Percentiles rank a stretch among this genome's conserved stretches.
Conservation (phyloP, 352 stramenopile species). For the Elongisporangium anandrum region DNA sequence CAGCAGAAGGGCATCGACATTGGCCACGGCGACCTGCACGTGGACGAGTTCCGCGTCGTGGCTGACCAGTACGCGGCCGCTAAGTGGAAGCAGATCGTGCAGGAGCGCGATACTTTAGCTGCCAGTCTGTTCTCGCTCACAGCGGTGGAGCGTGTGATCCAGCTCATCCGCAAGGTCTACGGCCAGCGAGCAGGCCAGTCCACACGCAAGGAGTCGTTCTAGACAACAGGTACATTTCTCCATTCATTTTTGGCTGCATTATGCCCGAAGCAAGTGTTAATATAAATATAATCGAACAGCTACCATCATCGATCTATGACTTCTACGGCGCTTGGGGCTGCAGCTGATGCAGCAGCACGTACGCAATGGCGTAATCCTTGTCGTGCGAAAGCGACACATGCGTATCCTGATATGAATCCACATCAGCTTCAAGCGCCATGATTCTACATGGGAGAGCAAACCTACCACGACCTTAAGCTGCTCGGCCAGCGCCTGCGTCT, state of each 20-base stretch:
- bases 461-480: constrained; percentile 49
- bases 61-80: constrained; percentile 21
- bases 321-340: neutral
- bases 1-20: constrained; percentile 28
- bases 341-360: constrained; percentile 67
- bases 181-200: constrained; percentile 30
- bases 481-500: constrained; percentile 46
- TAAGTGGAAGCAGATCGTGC: constrained; percentile 46
- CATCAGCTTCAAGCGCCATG: neutral
- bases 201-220: constrained; percentile 55
- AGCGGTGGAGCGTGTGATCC: constrained; percentile 53
- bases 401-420: constrained; percentile 28
- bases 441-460: neutral
- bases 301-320: neutral
- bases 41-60: constrained; percentile 43
- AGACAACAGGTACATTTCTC: neutral
- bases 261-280: neutral
- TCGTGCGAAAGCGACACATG: constrained; percentile 81
- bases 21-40: constrained; percentile 26
- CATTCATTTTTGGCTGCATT: neutral
- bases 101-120: constrained; percentile 23
- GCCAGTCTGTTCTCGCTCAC: constrained; percentile 47
- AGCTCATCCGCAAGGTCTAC: constrained; percentile 65
- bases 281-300: neutral
- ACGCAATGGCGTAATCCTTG: constrained; percentile 75